phyloP scores from a whole-genome alignment of 108 stramenopile genomes.

The Pseudonitzschia pungens region DNA sequence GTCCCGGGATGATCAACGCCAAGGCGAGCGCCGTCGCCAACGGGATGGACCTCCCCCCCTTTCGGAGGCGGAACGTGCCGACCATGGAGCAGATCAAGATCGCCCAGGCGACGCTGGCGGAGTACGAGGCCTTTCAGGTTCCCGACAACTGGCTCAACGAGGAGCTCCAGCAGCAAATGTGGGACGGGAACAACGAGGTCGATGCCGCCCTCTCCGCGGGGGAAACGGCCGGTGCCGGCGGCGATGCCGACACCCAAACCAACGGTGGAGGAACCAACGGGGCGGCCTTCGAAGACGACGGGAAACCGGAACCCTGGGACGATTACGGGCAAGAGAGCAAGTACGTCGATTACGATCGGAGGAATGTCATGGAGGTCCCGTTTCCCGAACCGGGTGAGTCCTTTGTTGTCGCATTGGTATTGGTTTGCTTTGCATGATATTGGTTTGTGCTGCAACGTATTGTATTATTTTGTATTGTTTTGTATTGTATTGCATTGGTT shows the following conservation, averaged over 20 bases:
- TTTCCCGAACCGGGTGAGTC: conserved; percentile 21
- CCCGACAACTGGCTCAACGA: conserved; percentile 76
- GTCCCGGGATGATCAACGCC: background rate
- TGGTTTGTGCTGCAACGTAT: no score
- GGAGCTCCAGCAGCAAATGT: conserved; percentile 36
- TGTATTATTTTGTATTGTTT: no score
- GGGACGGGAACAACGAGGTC: conserved; percentile 37
- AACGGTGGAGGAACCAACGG: conserved; percentile 19
- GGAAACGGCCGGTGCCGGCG: background rate
- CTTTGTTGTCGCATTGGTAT: background rate
- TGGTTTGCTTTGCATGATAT: no score
- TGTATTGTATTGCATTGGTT: background rate
- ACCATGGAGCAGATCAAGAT: conserved; percentile 35
- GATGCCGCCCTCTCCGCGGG: background rate
- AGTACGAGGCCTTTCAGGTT: conserved; percentile 56
- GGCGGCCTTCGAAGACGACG: conserved; percentile 22
- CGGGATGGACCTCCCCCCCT: background rate
- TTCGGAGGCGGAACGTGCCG: conserved; percentile 15
- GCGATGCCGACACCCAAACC: conserved; percentile 12
- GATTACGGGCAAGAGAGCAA: conserved; percentile 37
- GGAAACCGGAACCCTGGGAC: conserved; percentile 74
- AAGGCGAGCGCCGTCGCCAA: background rate
- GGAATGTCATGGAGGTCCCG: conserved; percentile 16
- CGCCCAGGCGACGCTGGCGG: conserved; percentile 61
- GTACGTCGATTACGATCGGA: conserved; percentile 15